Evolutionary conservation across 352 stramenopile species (phyloP).

Genomic region (Globisporangium nagaii): DNA sequence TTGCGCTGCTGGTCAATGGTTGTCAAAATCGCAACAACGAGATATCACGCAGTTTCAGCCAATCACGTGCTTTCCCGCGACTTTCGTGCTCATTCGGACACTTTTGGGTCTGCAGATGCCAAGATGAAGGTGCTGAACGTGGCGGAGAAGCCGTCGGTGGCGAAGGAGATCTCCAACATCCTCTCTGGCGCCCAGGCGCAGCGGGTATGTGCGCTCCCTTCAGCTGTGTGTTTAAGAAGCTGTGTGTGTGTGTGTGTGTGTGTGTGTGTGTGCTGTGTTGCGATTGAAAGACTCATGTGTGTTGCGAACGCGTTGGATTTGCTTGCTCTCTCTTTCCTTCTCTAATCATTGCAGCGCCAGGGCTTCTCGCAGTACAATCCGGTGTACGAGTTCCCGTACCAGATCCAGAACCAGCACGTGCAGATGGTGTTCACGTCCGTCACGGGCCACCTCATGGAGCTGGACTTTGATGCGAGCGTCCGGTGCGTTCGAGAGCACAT

Average conservation of each 20-base stretch:
- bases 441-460: conserved; percentile 96
- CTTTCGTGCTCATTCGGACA: background rate
- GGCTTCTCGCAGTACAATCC: conserved; percentile 87
- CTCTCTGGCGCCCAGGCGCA: conserved; percentile 69
- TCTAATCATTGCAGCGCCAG: conserved; percentile 27
- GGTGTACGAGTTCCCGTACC: conserved; percentile 90
- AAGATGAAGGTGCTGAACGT: conserved; percentile 94
- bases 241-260: background rate
- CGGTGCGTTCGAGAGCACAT: too few relatives aligned
- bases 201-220: conserved; percentile 55
- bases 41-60: conserved; percentile 5
- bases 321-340: background rate
- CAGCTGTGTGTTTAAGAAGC: too few relatives aligned
- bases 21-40: conserved; percentile 1
- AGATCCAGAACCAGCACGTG: conserved; percentile 77
- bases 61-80: conserved; percentile 8
- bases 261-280: background rate
- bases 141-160: conserved; percentile 99
- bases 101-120: background rate
- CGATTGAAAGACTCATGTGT: background rate
- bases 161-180: conserved; percentile 95
- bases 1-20: background rate
- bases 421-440: conserved; percentile 96
- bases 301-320: background rate
- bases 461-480: conserved; percentile 90